Percentiles rank a stretch among this genome's conserved stretches.
phyloP scores from a whole-genome alignment of 495 filamentous ascomycete species.

The Talaromyces ruber region DNA sequence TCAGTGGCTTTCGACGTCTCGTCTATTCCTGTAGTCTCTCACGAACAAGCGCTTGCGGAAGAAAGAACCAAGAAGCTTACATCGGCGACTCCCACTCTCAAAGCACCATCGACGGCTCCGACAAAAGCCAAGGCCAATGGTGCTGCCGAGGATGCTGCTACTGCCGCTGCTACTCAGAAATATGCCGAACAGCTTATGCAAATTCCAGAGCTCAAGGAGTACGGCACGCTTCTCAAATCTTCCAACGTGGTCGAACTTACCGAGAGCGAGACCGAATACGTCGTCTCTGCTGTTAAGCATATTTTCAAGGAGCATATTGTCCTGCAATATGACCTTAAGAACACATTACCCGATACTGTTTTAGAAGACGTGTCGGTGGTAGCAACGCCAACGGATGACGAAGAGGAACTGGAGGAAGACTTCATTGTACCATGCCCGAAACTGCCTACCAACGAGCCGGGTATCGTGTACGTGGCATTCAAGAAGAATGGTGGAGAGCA shows the following conservation, averaged over 20 bases:
- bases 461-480: constrained; percentile 92
- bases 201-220: constrained; percentile 82
- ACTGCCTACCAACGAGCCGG: constrained; percentile 71
- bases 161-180: constrained; percentile 72
- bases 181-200: constrained; percentile 78
- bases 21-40: constrained; percentile 85
- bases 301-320: constrained; percentile 96
- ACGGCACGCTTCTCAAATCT: constrained; percentile 84
- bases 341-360: constrained; percentile 85
- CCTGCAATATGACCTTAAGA: constrained; percentile 95
- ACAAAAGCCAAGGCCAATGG: constrained; percentile 61
- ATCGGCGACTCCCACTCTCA: constrained; percentile 84
- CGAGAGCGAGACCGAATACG: constrained; percentile 96
- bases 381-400: constrained; percentile 75
- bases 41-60: constrained; percentile 94
- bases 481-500: constrained; percentile 67
- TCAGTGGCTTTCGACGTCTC: constrained; percentile 79
- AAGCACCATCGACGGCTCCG: constrained; percentile 77
- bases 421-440: constrained; percentile 87
- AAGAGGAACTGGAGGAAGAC: constrained; percentile 65
- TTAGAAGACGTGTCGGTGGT: constrained; percentile 86
- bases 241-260: constrained; percentile 81
- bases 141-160: constrained; percentile 61
- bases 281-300: constrained; percentile 88
- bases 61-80: constrained; percentile 95